phyloP scores from a whole-genome alignment of 352 stramenopile species.

The Phytophthora ohioensis region DNA sequence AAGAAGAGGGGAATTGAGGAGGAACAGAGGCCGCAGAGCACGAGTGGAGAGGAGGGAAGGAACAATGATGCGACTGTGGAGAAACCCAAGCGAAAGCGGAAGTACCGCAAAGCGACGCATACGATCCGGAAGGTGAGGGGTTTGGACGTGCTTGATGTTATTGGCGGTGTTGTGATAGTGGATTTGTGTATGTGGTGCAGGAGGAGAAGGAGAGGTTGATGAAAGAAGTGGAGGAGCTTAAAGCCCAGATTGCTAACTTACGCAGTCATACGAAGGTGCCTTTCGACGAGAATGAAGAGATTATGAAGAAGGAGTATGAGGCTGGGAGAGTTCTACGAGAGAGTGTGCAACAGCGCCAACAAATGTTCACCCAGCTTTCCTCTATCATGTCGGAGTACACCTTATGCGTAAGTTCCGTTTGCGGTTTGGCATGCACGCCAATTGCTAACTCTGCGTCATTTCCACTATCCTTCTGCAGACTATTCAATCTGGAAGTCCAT shows the following conservation, averaged over 20 bases:
- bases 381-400: constrained; percentile 51
- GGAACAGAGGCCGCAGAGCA: background rate
- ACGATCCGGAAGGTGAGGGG: constrained; percentile 36
- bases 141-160: background rate
- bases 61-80: constrained; percentile 1
- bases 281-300: constrained; percentile 22
- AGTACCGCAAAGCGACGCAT: constrained; percentile 44
- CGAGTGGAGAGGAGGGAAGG: constrained; percentile 4
- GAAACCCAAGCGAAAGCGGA: constrained; percentile 33
- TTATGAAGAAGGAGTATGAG: constrained; percentile 13
- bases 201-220: constrained; percentile 43
- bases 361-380: constrained; percentile 35
- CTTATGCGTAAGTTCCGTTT: constrained; percentile 32
- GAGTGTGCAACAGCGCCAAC: constrained; percentile 27
- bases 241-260: constrained; percentile 39
- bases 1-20: constrained; percentile 15
- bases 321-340: constrained; percentile 17
- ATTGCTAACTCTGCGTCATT: constrained; percentile 7
- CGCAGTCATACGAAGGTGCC: constrained; percentile 17
- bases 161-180: constrained; percentile 1
- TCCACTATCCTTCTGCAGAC: constrained; percentile 24
- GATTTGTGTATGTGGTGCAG: constrained; percentile 2
- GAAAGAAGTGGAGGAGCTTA: constrained; percentile 34
- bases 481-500: constrained; percentile 38
- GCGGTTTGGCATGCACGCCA: background rate